phyloP scores from a whole-genome alignment of 129 eudicot genomes.

The Centrapalus pauciflorus region DNA sequence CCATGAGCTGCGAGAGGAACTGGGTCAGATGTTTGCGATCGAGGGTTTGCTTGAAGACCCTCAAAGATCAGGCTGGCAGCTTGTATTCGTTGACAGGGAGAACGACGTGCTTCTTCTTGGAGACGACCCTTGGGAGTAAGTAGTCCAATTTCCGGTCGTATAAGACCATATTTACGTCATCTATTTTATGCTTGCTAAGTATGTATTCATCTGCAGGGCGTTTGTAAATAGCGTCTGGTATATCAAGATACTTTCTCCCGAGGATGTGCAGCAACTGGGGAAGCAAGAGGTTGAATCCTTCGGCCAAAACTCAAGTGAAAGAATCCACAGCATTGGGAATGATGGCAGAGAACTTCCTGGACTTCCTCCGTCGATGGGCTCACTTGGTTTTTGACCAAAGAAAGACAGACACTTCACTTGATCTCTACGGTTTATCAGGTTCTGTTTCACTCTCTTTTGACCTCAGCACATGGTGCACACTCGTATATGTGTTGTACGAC shows the following conservation, averaged over 20 bases:
- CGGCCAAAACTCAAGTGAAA: conserved; percentile 43
- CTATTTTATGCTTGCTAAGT: background rate
- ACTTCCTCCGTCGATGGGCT: conserved; percentile 62
- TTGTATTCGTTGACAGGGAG: conserved; percentile 99
- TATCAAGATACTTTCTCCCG: conserved; percentile 93
- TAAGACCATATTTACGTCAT: background rate
- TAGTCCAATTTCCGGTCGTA: background rate
- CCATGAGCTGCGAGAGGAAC: conserved; percentile 76
- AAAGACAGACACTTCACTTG: background rate
- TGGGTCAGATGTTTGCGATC: conserved; percentile 94
- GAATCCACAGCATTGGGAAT: conserved; percentile 31
- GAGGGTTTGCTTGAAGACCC: conserved; percentile 96
- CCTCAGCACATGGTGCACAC: background rate
- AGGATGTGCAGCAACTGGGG: conserved; percentile 77
- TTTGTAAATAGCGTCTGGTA: conserved; percentile 95
- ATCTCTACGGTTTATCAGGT: background rate
- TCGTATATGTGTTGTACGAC: background rate
- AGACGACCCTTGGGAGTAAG: conserved; percentile 99
- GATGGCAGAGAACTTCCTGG: conserved; percentile 52
- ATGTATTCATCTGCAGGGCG: conserved; percentile 47
- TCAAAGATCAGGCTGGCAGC: conserved; percentile 99
- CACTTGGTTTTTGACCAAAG: conserved; percentile 50
- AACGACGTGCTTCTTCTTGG: conserved; percentile 99
- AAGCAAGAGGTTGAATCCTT: conserved; percentile 61
- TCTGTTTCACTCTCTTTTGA: conserved; percentile 5